Conservation (phyloP, 2,329 filamentous ascomycete genomes). For the Pseudogymnoascus sp. region DNA sequence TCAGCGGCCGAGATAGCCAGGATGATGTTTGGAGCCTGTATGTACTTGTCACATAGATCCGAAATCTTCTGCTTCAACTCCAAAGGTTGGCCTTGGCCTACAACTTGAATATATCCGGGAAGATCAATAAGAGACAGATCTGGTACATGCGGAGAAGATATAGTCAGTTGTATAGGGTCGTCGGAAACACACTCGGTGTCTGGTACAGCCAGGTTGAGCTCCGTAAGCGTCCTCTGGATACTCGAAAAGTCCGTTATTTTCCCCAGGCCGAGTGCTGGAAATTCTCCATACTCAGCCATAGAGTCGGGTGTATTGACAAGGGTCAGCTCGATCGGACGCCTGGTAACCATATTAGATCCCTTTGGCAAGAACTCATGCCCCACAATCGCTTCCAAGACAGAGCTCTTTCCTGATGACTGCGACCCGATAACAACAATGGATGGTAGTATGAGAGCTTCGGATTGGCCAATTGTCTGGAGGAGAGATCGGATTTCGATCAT, state of each 20-base stretch:
- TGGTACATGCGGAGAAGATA: constrained; percentile 91
- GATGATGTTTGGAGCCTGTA: constrained; percentile 91
- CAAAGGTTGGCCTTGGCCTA: constrained; percentile 79
- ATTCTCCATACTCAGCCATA: constrained; percentile 86
- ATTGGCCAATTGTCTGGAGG: constrained; percentile 85
- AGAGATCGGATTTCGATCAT: constrained; percentile 99
- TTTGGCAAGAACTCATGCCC: constrained; percentile 97
- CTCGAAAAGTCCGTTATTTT: constrained; percentile 87
- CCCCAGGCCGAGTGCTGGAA: constrained; percentile 80
- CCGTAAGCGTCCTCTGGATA: constrained; percentile 88
- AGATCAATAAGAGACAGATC: constrained; percentile 94
- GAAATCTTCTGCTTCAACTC: constrained; percentile 93
- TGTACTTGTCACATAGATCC: constrained; percentile 96
- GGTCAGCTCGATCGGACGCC: constrained; percentile 90
- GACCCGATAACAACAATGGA: constrained; percentile 99
- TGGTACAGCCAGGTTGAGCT: constrained; percentile 88
- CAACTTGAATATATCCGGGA: constrained; percentile 94
- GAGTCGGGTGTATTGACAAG: constrained; percentile 89
- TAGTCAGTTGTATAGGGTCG: constrained; percentile 90
- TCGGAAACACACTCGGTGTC: constrained; percentile 89
- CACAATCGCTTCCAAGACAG: constrained; percentile 91
- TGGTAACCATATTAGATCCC: constrained; percentile 97
- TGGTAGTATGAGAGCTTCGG: constrained; percentile 75
- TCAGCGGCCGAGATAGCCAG: constrained; percentile 95
- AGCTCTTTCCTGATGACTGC: constrained; percentile 96